A percentile compares a stretch with the other conserved stretches of the same genome.
These are phyloP conservation scores for Mycena venus DNA, from an alignment of 768 basidiomycete species.

Conservation along the genomic window DNA sequence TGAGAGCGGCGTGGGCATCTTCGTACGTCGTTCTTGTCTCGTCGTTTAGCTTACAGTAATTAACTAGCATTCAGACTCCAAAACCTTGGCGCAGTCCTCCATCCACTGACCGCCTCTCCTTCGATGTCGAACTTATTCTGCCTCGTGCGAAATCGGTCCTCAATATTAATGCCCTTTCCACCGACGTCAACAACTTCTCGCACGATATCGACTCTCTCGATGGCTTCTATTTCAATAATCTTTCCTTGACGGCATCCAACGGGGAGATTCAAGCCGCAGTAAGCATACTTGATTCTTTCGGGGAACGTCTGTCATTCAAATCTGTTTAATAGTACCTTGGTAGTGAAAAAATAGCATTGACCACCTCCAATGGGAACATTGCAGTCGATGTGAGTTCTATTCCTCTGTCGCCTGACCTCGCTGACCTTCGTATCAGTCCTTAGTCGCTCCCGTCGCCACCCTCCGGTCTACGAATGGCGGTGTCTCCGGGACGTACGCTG, in stretches of 20 bases:
- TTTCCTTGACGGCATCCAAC: slow-evolving; percentile 53
- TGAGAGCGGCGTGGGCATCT: slow-evolving; percentile 52
- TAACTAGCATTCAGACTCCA: slow-evolving; percentile 47
- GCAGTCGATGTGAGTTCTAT: slow-evolving; percentile 9
- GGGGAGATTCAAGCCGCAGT: slow-evolving; percentile 51
- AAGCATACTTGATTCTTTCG: slow-evolving; percentile 8
- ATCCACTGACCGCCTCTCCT: slow-evolving; percentile 38
- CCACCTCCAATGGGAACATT: slow-evolving; percentile 39
- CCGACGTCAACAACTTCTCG: slow-evolving; percentile 53
- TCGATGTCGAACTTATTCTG: slow-evolving; percentile 53
- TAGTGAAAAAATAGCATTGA: slow-evolving; percentile 33
- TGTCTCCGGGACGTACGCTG: slow-evolving; percentile 59
- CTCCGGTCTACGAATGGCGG: slow-evolving; percentile 51
- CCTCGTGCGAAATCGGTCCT: slow-evolving; percentile 46
- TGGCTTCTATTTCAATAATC: slow-evolving; percentile 51
- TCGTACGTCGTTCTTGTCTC: slow-evolving; percentile 40
- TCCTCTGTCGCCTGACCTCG: background rate
- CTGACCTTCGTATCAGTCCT: slow-evolving; percentile 41
- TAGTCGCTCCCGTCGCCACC: slow-evolving; percentile 41
- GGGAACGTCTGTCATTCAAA: background rate
- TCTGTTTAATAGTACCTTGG: slow-evolving; percentile 34
- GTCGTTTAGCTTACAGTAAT: background rate
- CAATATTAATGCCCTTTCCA: slow-evolving; percentile 57
- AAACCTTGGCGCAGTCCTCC: slow-evolving; percentile 14
- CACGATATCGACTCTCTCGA: slow-evolving; percentile 53